Base-by-base conservation (phyloP, 768 basidiomycete species). In the Agaricus subrufescens region DNA sequence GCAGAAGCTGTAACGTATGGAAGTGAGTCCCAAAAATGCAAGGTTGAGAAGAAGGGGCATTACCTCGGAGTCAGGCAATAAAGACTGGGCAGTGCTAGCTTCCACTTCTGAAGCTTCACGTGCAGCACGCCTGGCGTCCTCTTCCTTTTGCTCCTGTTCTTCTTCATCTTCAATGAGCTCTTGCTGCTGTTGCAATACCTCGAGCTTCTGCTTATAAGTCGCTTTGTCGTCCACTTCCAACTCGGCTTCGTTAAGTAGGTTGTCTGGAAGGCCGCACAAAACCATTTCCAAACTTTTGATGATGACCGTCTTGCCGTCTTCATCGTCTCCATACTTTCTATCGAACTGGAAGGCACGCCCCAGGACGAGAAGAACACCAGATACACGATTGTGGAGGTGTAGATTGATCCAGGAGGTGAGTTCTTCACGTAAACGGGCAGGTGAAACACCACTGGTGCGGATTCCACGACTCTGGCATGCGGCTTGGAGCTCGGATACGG, bases 161-260 rank as follows among this genome's bases (percentile, higher is more conserved):
- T 94, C 85, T 72, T 99, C 97, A 69, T 99, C 97, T 67, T 99
- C 95, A 67, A 99, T 99, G 59, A 99, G 91, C 69, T 99, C 97
- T 68, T 99, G 92, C 71, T 99, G 97, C 64, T 99, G 92, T 64
- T 97, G 93, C 67, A 99, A 75, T 26, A 99, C 96, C 60, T 98
- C 97, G 54, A 99, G 82, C 72, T 96, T 97, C 77, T 98, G 92
- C 77, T 97, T 96, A 81, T 97, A 98, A 64, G 86, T 92, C 23
- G 94, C 93, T 50, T 87, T 87, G 40, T 96, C 95, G 62, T 94
- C 91, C 25, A 98, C 96, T 70, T 95, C 91, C 49, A 98, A 81
- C 68, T 98, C 97, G 8, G 97, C 93, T 76, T 98, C 97, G 69
- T 91, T 98, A 45, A 98, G 81, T 95, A 98, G 67, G 70, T 93